Conservation (phyloP, 1,139 yeast species). For the Yamadazyma diddensiae region DNA sequence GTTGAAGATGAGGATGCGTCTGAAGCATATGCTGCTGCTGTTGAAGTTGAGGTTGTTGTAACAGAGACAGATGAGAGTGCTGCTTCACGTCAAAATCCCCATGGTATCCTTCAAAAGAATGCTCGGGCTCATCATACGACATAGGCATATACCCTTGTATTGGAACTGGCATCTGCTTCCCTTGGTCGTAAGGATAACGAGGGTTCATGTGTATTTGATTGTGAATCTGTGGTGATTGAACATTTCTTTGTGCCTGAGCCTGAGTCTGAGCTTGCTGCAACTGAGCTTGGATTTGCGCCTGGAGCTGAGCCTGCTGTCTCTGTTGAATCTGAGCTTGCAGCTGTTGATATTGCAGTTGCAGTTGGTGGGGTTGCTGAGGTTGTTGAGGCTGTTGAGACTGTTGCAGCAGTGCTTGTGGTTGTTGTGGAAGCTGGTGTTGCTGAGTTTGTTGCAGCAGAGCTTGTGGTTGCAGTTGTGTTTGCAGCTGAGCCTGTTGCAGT, state of each 20-base stretch:
- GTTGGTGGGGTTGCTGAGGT: conserved; percentile 10
- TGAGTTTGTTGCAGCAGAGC: conserved; percentile 8
- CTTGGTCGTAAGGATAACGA: conserved; percentile 1
- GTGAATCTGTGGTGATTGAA: conserved; percentile 4
- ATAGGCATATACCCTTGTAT: conserved; percentile 1
- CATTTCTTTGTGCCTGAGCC: conserved; percentile 2
- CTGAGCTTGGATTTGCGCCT: conserved; percentile 5
- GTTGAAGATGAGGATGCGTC: conserved; percentile 2
- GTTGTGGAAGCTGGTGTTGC: conserved; percentile 8
- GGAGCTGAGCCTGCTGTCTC: conserved; percentile 9
- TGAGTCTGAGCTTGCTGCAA: conserved; percentile 9
- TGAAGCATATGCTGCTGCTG: conserved; percentile 5
- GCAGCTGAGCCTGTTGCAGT: conserved; percentile 1
- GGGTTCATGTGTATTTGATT: conserved; percentile 5
- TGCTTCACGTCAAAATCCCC: conserved; percentile 3
- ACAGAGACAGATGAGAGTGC: not conserved
- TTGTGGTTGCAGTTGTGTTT: conserved; percentile 8
- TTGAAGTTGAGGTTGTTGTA: conserved; percentile 14
- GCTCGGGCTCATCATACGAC: conserved; percentile 4
- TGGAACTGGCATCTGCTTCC: conserved; percentile 1
- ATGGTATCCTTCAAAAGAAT: conserved; percentile 6
- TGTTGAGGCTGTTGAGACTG: conserved; percentile 11
- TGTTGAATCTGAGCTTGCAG: conserved; percentile 8
- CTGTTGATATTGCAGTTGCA: conserved; percentile 7
- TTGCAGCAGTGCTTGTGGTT: conserved; percentile 11